These are phyloP conservation scores for Wallacemonas rigidus DNA, from an alignment of 208 protist species.

Conservation along the genomic window DNA sequence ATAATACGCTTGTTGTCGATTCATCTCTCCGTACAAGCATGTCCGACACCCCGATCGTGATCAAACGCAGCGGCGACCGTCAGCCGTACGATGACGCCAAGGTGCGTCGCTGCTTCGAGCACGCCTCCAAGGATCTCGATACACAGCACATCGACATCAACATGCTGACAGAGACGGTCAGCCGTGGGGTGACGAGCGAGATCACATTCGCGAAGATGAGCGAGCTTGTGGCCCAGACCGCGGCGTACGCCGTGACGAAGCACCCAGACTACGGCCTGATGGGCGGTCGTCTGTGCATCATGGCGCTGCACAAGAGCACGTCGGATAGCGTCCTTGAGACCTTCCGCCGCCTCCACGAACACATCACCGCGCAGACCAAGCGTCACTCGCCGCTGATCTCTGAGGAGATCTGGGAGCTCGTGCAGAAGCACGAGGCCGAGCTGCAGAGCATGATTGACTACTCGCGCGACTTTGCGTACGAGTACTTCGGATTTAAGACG, in stretches of 20 bases:
- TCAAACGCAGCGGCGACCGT: slow-evolving; percentile 69
- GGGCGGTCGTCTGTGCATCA: slow-evolving; percentile 97
- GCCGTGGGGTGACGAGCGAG: slow-evolving; percentile 80
- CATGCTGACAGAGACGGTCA: slow-evolving; percentile 88
- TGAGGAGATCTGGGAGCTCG: slow-evolving; percentile 91
- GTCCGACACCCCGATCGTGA: slow-evolving; percentile 34
- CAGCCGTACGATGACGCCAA: slow-evolving; percentile 63
- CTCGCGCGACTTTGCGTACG: slow-evolving; percentile 95
- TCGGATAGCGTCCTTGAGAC: slow-evolving; percentile 86
- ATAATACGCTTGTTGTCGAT: neutral
- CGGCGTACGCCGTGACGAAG: slow-evolving; percentile 95
- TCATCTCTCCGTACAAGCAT: slow-evolving; percentile 13
- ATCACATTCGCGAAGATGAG: slow-evolving; percentile 94
- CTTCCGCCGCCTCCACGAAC: slow-evolving; percentile 90
- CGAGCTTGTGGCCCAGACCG: slow-evolving; percentile 96
- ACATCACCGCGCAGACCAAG: slow-evolving; percentile 84
- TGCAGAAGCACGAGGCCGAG: slow-evolving; percentile 73
- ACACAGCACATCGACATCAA: slow-evolving; percentile 60
- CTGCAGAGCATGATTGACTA: slow-evolving; percentile 95
- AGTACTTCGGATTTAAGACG: slow-evolving; percentile 99
- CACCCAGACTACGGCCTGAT: slow-evolving; percentile 98
- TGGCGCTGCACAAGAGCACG: slow-evolving; percentile 98
- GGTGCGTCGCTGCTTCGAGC: slow-evolving; percentile 53
- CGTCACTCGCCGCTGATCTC: slow-evolving; percentile 91
- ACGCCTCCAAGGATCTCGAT: slow-evolving; percentile 56